Conservation (phyloP, 768 basidiomycete genomes). For the Vararia minispora region DNA sequence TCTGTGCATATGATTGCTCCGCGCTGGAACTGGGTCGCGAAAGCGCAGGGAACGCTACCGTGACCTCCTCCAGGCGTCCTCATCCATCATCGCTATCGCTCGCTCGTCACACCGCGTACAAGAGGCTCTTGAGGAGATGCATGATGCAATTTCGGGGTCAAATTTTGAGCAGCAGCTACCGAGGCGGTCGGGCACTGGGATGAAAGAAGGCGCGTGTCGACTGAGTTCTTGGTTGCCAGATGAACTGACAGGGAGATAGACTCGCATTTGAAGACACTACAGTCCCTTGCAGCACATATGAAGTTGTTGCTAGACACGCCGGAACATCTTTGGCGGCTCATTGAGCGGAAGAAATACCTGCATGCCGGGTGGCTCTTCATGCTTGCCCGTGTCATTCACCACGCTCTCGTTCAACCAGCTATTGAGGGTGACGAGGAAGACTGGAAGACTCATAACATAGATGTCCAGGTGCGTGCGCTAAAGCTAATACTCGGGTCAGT, state of each 20-base stretch:
- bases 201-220: constrained; percentile 31
- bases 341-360: constrained; percentile 71
- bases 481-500: background rate
- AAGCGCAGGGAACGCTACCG: constrained; percentile 82
- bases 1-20: background rate
- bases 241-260: constrained; percentile 39
- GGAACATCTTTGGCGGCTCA: constrained; percentile 81
- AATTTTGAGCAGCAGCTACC: constrained; percentile 33
- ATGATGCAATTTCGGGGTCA: constrained; percentile 37
- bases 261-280: constrained; percentile 53
- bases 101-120: constrained; percentile 55
- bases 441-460: constrained; percentile 49
- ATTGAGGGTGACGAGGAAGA: constrained; percentile 52
- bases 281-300: constrained; percentile 75
- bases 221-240: no score
- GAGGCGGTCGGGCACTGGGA: constrained; percentile 25
- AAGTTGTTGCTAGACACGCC: constrained; percentile 89
- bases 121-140: constrained; percentile 53
- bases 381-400: constrained; percentile 75
- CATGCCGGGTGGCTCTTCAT: constrained; percentile 84
- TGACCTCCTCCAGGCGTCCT: constrained; percentile 76
- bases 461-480: constrained; percentile 40
- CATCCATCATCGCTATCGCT: constrained; percentile 72
- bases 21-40: constrained; percentile 30
- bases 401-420: constrained; percentile 52